Base-by-base conservation (phyloP, 768 basidiomycete species). In the Kwoniella europaea region DNA sequence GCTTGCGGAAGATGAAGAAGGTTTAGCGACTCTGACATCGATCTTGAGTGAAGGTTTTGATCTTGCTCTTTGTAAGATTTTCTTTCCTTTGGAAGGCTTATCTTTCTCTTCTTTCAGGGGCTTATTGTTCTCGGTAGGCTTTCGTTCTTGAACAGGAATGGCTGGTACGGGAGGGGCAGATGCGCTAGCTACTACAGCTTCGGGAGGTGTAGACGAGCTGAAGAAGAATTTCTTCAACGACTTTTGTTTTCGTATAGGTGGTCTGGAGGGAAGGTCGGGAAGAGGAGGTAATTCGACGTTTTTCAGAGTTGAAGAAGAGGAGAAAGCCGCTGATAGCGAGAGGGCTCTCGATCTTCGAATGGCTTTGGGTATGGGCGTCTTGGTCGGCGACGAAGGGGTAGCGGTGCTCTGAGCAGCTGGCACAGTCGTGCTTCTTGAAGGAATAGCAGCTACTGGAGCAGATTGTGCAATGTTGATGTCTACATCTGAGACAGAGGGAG, bases 151-250 rank as follows among this genome's bases (percentile, higher is more conserved):
- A 41, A 61, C 35, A 50, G 56, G 43, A 15, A 67, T 3, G 24
- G 24, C n/a, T n/a, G 65, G 57, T 29, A 59, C 22, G 4, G 65
- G 42, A 10, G 65, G 65, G 2, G 20, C 15, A 9, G 56, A 24
- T 15, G 68, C 16, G n/a, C 50, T 22, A 16, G 66, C 42, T 13
- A 53, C 15, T 4, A 58, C 24, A 13, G 65, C 62, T 2, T 56
- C 29, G 2, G 66, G 57, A 0, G 71, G 61, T 22, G 67, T 58
- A 16, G 63, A 53, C 20, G 72, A 69, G 57, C 58, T 68, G 64
- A 79, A 75, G 66, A 79, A 74, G 70, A 79, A 71, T 22, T 71
- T 65, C 54, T 79, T 79, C 46, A 79, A 55, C 15, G 75, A 76
- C 22, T 72, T 74, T 44, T 79, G 73, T 61, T 76, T 74, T 4